Evolutionary conservation across 352 stramenopile species (phyloP), one percentile per base, ranked within the genome.

Genomic region (Thraustotheca clavata): DNA sequence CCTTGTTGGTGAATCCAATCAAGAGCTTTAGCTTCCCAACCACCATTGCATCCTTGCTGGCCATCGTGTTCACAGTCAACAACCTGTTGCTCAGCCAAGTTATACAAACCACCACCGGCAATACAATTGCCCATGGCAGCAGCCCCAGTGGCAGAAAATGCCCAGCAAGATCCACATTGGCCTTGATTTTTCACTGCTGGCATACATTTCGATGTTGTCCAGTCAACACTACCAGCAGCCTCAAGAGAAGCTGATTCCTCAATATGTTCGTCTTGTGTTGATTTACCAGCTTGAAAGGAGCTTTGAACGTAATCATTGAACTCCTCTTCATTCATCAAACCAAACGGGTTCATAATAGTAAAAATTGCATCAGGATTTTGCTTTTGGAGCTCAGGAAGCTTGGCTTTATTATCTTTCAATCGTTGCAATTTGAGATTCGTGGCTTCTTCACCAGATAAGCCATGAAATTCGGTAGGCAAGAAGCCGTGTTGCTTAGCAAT

Each of bases 21-120:
- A 70, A 99, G 98, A 9, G 95, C 95, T 70, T 98, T 95, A 74
- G 98, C 94, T 93, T 99, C 99, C 12, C 98, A 74, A 29, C 96
- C 96, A 27, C 96, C 96, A 62, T 96, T 95, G 81, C 97, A 99
- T 59, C 95, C 96, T 72, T 96, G 83, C 78, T 99, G 90, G 60
- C 88, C 85, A 68, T 91, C 89, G 66, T 91, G 59, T 69, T 98
- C 94, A 68, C 97, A 99, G 77, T 98, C 93, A 39, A 99, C 84
- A 20, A 99, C 87, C 67, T 99, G 84, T 75, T 99, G 97, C 76
- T 99, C 97, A 35, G 91, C 98, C 24, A 99, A 76, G 47, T 77
- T 87, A 1, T 87, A 57, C 3, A 99, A 83, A 62, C 90, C 84
- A 33, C 88, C 87, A 34, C 73, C 97, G 12, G 96, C 76, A 24